These are phyloP conservation scores for Schwanniomyces pseudopolymorphus DNA, from an alignment of 805 yeast genomes.

Conservation along the genomic window DNA sequence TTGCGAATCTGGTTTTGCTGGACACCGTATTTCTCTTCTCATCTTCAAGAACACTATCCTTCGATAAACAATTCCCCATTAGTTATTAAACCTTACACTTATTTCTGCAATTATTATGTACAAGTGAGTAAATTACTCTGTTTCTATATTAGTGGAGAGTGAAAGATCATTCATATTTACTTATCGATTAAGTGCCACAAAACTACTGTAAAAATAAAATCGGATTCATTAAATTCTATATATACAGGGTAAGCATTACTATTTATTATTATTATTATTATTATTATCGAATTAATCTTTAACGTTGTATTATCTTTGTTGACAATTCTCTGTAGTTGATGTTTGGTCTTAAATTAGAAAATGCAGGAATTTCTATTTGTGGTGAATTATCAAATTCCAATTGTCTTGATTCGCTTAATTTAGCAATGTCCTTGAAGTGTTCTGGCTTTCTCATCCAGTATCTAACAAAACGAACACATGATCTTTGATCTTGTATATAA, in stretches of 20 bases:
- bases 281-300: background rate
- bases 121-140: too few relatives aligned
- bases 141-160: background rate
- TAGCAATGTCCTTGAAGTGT: conserved; percentile 17
- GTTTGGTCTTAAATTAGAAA: conserved; percentile 24
- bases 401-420: conserved; percentile 20
- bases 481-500: conserved; percentile 38
- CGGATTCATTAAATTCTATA: background rate
- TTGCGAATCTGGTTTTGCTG: conserved; percentile 2
- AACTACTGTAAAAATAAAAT: background rate
- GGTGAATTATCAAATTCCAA: conserved; percentile 15
- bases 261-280: background rate
- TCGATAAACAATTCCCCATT: conserved; percentile 28
- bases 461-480: conserved; percentile 27
- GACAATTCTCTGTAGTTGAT: conserved; percentile 26
- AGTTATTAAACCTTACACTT: too few relatives aligned
- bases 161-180: background rate
- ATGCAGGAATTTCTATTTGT: conserved; percentile 20
- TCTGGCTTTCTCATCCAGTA: conserved; percentile 30
- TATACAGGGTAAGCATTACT: background rate
- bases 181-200: conserved; percentile 1
- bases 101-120: too few relatives aligned
- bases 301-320: conserved; percentile 11
- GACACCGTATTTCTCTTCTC: background rate
- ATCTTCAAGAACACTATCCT: background rate